Conservation (phyloP, 2,329 filamentous ascomycete genomes). For the Lecanosticta acicola region DNA sequence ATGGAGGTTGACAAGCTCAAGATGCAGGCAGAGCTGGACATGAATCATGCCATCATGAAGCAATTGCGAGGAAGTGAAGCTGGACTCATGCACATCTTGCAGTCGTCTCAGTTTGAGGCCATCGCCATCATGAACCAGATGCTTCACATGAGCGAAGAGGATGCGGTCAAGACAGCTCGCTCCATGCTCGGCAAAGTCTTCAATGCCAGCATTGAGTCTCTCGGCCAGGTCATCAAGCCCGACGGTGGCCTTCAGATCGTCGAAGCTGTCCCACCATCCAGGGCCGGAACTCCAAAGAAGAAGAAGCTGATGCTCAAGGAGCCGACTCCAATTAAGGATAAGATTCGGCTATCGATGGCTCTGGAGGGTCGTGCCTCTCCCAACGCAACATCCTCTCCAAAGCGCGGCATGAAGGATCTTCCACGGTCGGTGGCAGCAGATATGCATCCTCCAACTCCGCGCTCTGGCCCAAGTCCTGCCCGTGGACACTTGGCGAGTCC, state of each 20-base stretch:
- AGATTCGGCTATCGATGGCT: conserved; percentile 30
- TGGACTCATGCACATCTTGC: conserved; percentile 70
- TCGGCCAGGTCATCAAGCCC: conserved; percentile 82
- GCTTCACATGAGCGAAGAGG: conserved; percentile 72
- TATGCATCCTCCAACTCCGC: conserved; percentile 12
- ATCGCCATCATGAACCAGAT: conserved; percentile 77
- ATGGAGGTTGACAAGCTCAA: conserved; percentile 84
- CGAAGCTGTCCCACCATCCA: conserved; percentile 65
- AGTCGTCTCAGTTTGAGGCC: conserved; percentile 88
- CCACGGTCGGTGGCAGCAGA: conserved; percentile 25
- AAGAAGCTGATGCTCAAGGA: conserved; percentile 48
- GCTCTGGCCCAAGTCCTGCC: conserved; percentile 20
- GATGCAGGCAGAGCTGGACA: conserved; percentile 73
- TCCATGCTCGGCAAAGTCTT: conserved; percentile 71
- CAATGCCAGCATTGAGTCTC: conserved; percentile 66
- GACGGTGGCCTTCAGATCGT: conserved; percentile 62
- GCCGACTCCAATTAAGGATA: conserved; percentile 46
- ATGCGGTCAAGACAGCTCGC: conserved; percentile 75
- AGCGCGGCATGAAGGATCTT: conserved; percentile 13
- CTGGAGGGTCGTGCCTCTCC: background rate
- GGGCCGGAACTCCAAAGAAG: conserved; percentile 71
- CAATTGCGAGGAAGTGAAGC: conserved; percentile 78
- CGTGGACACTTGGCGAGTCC: conserved; percentile 63
- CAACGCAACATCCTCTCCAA: background rate
- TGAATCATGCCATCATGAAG: conserved; percentile 69